Conservation (phyloP, 1,284 basidiomycete genomes). For the Moesziomyces globuligerus region DNA sequence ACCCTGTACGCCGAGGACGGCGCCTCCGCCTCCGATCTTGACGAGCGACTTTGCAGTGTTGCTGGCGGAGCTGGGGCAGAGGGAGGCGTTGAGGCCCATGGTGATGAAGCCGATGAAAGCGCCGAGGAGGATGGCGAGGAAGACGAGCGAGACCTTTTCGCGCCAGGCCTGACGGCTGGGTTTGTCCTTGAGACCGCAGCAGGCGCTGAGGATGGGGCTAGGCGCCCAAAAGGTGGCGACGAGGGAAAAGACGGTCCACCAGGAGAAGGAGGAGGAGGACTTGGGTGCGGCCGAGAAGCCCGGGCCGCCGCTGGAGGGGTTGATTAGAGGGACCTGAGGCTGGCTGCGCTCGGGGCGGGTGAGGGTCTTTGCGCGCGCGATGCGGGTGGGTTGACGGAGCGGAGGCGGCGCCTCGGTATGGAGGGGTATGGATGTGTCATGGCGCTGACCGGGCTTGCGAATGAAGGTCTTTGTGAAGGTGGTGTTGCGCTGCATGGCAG, state of each 20-base stretch:
- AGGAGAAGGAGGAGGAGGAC: constrained; percentile 19
- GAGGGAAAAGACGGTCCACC: constrained; percentile 55
- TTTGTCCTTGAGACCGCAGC: constrained; percentile 52
- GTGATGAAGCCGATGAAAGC: constrained; percentile 88
- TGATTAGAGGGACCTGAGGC: constrained; percentile 77
- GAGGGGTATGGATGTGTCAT: constrained; percentile 59
- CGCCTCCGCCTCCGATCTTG: constrained; percentile 40
- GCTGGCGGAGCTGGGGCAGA: constrained; percentile 77
- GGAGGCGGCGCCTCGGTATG: constrained; percentile 62
- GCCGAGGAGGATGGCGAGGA: constrained; percentile 72
- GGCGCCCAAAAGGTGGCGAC: constrained; percentile 65
- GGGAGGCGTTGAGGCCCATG: constrained; percentile 89
- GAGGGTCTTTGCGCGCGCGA: constrained; percentile 73
- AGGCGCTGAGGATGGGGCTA: constrained; percentile 67
- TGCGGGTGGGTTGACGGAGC: constrained; percentile 60
- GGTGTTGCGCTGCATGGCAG: constrained; percentile 40
- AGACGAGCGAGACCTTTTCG: constrained; percentile 64
- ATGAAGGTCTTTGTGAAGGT: constrained; percentile 63
- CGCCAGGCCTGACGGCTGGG: constrained; percentile 65
- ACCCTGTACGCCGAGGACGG: constrained; percentile 78
- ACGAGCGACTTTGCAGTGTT: constrained; percentile 44
- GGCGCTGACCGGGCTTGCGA: constrained; percentile 49
- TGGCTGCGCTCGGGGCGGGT: constrained; percentile 76
- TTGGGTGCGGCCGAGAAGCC: constrained; percentile 32
- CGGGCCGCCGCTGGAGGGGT: constrained; percentile 70